Evolutionary conservation across 306 rosid genomes (phyloP).

Genomic region (Lablab purpureus): DNA sequence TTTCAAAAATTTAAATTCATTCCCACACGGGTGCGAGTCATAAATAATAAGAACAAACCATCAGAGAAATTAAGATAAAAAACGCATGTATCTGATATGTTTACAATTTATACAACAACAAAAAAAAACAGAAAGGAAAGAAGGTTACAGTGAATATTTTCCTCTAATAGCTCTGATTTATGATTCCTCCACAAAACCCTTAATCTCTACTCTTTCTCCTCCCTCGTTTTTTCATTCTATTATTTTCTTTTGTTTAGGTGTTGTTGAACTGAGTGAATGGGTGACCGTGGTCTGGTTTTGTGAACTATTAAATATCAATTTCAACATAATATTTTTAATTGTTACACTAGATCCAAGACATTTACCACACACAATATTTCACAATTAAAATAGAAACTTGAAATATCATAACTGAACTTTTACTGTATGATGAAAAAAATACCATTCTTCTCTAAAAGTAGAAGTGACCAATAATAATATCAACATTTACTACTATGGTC

Average conservation of each 20-base stretch:
- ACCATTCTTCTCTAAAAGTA: no score
- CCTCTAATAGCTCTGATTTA: conserved; percentile 23
- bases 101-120: not conserved
- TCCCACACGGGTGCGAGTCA: not conserved
- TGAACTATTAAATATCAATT: not conserved
- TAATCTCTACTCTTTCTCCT: not conserved
- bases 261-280: not conserved
- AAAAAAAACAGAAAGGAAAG: not conserved
- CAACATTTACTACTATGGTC: no score
- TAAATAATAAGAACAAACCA: not conserved
- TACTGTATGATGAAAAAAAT: no score
- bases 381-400: no score
- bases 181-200: not conserved
- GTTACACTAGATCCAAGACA: no score
- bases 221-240: not conserved
- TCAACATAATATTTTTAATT: no score
- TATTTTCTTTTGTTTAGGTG: not conserved
- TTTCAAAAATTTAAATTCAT: not conserved
- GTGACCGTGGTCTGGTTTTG: not conserved
- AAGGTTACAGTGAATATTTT: not conserved
- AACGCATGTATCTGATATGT: not conserved
- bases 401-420: no score
- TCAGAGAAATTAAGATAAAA: not conserved
- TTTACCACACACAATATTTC: no score
- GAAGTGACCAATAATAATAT: no score